These are phyloP conservation scores for Pneumocystis wakefieldiae DNA, from an alignment of 1,139 yeast genomes.

Conservation along the genomic window DNA sequence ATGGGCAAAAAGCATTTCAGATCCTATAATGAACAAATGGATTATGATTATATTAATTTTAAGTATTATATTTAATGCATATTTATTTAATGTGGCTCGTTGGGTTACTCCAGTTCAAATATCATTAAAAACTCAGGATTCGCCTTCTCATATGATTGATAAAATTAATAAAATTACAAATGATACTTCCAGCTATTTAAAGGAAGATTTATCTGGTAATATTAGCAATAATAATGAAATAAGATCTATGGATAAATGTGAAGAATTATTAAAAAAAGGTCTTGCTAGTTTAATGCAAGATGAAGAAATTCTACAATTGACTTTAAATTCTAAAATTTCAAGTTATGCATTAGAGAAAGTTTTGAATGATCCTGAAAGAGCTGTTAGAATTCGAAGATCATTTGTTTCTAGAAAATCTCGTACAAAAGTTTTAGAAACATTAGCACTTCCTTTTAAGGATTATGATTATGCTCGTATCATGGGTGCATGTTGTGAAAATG, in stretches of 20 bases:
- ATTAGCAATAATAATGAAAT: not conserved
- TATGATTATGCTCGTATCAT: conserved; percentile 92
- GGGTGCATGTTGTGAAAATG: conserved; percentile 98
- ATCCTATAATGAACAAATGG: conserved; percentile 65
- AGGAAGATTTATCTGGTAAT: not conserved
- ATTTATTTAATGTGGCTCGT: conserved; percentile 40
- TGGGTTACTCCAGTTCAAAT: conserved; percentile 6
- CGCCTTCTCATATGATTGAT: conserved; percentile 11
- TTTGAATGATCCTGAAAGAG: conserved; percentile 72
- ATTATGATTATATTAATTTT: conserved; percentile 58
- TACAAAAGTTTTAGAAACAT: conserved; percentile 62
- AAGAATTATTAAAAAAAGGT: conserved; percentile 53
- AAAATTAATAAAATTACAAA: not conserved
- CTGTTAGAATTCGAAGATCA: conserved; percentile 82
- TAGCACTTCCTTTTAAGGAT: conserved; percentile 58
- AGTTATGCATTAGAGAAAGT: conserved; percentile 88
- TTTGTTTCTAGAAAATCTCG: conserved; percentile 72
- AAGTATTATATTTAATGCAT: conserved; percentile 68
- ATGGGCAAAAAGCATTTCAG: conserved; percentile 62
- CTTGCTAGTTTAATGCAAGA: conserved; percentile 49
- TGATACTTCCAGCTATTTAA: not conserved
- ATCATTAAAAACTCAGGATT: not conserved
- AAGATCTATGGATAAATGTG: conserved; percentile 46
- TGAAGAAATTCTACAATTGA: conserved; percentile 60
- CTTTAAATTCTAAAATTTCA: conserved; percentile 66